A percentile compares a stretch with the other conserved stretches of the same genome.
Evolutionary conservation across 164 flowering plant species (phyloP).

Genomic region (Chimonanthus salicifolius): DNA sequence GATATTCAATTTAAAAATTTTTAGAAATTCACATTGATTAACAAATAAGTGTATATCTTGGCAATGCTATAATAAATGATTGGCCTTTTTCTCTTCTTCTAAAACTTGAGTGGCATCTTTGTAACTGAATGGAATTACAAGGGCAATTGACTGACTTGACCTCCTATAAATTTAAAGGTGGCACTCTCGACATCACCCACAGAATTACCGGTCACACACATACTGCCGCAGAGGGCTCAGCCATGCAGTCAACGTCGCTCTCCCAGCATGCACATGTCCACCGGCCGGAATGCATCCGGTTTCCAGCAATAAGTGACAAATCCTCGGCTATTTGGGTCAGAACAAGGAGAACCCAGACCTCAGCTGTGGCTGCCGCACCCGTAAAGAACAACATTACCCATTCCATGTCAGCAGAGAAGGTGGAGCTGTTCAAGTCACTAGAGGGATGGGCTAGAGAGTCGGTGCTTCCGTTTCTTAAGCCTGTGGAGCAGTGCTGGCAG

Average conservation of each 20-base stretch:
- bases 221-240: not conserved
- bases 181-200: too few species aligned
- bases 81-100: too few species aligned
- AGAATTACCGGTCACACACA: not conserved
- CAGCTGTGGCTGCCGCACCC: not conserved
- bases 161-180: not conserved
- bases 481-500: constrained; percentile 53
- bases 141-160: not conserved
- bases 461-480: constrained; percentile 33
- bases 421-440: constrained; percentile 26
- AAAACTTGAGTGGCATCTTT: not conserved
- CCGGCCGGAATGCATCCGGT: not conserved
- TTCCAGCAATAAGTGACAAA: not conserved
- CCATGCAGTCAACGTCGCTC: constrained; percentile 1
- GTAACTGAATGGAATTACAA: not conserved
- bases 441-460: constrained; percentile 34
- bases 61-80: too few species aligned
- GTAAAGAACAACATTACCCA: constrained; percentile 14
- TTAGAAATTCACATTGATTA: too few species aligned
- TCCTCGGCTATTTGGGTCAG: not conserved
- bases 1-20: too few species aligned
- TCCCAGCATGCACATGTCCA: not conserved
- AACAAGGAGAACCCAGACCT: not conserved
- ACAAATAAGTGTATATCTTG: too few species aligned
- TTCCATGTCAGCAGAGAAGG: constrained; percentile 32